Base-by-base conservation (phyloP, 208 protist species). In the Trypanosoma avium region DNA sequence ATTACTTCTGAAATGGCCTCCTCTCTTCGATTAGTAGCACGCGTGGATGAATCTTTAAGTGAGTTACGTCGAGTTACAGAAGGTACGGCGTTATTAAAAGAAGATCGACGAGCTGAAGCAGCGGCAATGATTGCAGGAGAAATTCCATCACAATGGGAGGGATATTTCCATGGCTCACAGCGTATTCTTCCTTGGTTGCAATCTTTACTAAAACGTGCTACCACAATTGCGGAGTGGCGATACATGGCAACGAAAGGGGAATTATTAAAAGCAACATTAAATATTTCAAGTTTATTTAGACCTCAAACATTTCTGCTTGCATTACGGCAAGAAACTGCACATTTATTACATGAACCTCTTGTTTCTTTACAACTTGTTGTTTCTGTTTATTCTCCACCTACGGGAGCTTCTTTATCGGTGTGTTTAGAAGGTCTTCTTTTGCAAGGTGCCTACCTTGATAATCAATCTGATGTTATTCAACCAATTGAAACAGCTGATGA, bases 221-320 rank as follows among this genome's bases (percentile, higher is more conserved):
- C 90, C 0, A 82, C 86, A 15, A 82, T 98, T 29, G 64, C 27
- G 21, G 48, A 83, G 46, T 98, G 84, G 88, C 77, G 93, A 46
- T 63, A 48, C 9, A 54, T 79, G 57, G 53, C 77, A 19, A 26
- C 66, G 8, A 75, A 75, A 9, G 78, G 81, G 26, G 79, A 74
- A 21, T 75, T 99, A 19, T 79, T 98, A 10, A 75, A 71, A 36
- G 19, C 56, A 8, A 62, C 81, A 7, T 46, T 99, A 3, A 73
- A 93, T 35, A 82, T 98, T 15, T 78, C 80, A 13, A 70, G 87
- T 47, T 78, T 99, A 7, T 90, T 99, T 65, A 81, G 92, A 8
- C 93, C 97, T 3, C 70, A 89, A 56, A 98, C 95, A 33, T 98
- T 98, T 62, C 66, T 99, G 24, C 98, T 98, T 56, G 97, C 97